Evolutionary conservation across 2,329 filamentous ascomycete species (phyloP).

Genomic region (Neophaeococcomyces aloes): DNA sequence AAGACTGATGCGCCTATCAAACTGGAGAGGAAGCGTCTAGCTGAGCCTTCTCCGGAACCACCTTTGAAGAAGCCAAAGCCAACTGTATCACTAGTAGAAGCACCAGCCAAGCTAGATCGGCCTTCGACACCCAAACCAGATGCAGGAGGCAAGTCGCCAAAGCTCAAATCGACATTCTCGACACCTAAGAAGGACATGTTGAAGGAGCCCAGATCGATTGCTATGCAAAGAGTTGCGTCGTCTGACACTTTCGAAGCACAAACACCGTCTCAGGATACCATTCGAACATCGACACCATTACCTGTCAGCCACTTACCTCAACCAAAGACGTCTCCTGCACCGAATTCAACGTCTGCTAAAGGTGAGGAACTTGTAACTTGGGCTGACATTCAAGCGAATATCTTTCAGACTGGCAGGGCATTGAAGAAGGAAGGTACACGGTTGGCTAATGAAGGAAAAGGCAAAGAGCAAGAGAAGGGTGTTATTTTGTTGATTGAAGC

Average conservation of each 20-base stretch:
- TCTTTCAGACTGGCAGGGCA: slow-evolving; percentile 33
- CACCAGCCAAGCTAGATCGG: slow-evolving; percentile 18
- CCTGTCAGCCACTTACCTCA: slow-evolving; percentile 8
- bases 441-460: slow-evolving; percentile 9
- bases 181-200: slow-evolving; percentile 35
- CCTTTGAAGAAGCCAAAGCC: slow-evolving; percentile 3
- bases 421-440: slow-evolving; percentile 35
- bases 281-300: slow-evolving; percentile 23
- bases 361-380: slow-evolving; percentile 32
- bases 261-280: slow-evolving; percentile 26
- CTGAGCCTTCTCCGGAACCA: neutral
- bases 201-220: slow-evolving; percentile 21
- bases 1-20: slow-evolving; percentile 13
- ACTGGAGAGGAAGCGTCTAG: slow-evolving; percentile 12
- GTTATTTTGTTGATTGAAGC: slow-evolving; percentile 29
- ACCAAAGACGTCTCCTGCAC: slow-evolving; percentile 17
- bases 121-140: slow-evolving; percentile 28
- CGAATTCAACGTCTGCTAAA: slow-evolving; percentile 10
- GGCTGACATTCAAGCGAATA: slow-evolving; percentile 34
- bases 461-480: slow-evolving; percentile 8
- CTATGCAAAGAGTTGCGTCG: slow-evolving; percentile 32
- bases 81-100: neutral
- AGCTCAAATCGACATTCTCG: slow-evolving; percentile 24
- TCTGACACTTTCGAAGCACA: slow-evolving; percentile 28
- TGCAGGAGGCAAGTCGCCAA: slow-evolving; percentile 26